Evolutionary conservation across 2,329 filamentous ascomycete species (phyloP), one percentile per base, ranked within the genome.

Genomic region (Mollisiaceae sp.): DNA sequence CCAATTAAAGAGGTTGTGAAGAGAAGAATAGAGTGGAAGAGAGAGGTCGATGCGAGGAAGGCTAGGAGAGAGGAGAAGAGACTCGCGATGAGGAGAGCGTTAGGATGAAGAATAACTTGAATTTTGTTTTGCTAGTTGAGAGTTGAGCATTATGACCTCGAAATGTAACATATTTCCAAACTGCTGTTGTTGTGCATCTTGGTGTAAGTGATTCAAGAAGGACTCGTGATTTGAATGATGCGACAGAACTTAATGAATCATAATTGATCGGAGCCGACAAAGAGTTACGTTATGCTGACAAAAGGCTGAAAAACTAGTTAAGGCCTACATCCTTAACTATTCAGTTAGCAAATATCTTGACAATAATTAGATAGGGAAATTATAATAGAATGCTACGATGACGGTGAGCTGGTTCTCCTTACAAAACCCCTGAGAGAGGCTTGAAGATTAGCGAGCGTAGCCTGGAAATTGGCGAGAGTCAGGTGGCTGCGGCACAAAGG

Each of bases 11-110:
- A 54, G 3, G 14, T 54, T 35, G 50, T 54, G 22, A 54, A 18
- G 50, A 54, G 50, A 11, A 54, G 50, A 35, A 35, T n/a, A 24
- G 50, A 54, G 8, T 54, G 50, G 50, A 54, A 54, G 50, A 32
- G 50, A 54, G 50, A 32, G 12, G 15, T 54, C n/a, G 50, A 54
- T 8, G 50, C 50, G 11, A 32, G 50, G 50, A 54, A 35, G 27
- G 27, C 50, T 8, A 32, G 22, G 50, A 27, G 50, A 24, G n/a
- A 32, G 14, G 50, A 27, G 50, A 54, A 12, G 27, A 54, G 4
- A 8, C 50, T 12, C 6, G 50, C 11, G 32, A 12, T 8, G 11
- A 24, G 4, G 50, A 35, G 50, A 32, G 22, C 8, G 8, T 27
- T 12, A 32, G 22, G 18, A 20, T 20, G 43, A 47, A 47, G 8